Evolutionary conservation across 2,329 filamentous ascomycete genomes (phyloP).

Genomic region (Botrytis byssoidea): DNA sequence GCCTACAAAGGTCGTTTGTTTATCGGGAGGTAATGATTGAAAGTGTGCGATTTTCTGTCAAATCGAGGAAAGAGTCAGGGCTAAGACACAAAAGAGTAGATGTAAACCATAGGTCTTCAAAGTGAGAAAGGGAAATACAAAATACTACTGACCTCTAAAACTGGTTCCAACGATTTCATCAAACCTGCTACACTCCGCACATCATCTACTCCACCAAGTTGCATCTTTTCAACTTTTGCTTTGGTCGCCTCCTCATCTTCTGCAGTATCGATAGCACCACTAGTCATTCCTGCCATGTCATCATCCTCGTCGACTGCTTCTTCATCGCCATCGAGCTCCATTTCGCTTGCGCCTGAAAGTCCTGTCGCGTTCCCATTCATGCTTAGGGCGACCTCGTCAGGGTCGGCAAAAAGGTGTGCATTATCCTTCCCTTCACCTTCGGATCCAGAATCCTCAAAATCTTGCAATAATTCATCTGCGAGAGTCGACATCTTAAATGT

Average conservation of each 20-base stretch:
- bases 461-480: slow-evolving; percentile 87
- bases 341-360: slow-evolving; percentile 43
- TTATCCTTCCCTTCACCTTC: slow-evolving; percentile 65
- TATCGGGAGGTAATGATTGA: slow-evolving; percentile 65
- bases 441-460: slow-evolving; percentile 83
- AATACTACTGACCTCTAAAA: slow-evolving; percentile 70
- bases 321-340: slow-evolving; percentile 61
- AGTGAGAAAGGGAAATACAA: slow-evolving; percentile 30
- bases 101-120: slow-evolving; percentile 58
- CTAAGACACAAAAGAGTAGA: slow-evolving; percentile 55
- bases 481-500: slow-evolving; percentile 72
- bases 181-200: slow-evolving; percentile 76
- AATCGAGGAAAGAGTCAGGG: slow-evolving; percentile 61
- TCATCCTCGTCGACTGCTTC: slow-evolving; percentile 62
- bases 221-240: slow-evolving; percentile 79
- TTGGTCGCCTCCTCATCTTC: slow-evolving; percentile 68
- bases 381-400: slow-evolving; percentile 44
- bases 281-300: slow-evolving; percentile 49
- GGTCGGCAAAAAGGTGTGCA: slow-evolving; percentile 45
- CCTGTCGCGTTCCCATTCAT: slow-evolving; percentile 36
- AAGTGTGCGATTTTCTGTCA: slow-evolving; percentile 77
- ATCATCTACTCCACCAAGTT: slow-evolving; percentile 69
- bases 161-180: slow-evolving; percentile 77
- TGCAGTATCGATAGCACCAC: slow-evolving; percentile 41
- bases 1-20: slow-evolving; percentile 66